Evolutionary conservation across 306 rosid genomes (phyloP).

Genomic region (Quercus alba): DNA sequence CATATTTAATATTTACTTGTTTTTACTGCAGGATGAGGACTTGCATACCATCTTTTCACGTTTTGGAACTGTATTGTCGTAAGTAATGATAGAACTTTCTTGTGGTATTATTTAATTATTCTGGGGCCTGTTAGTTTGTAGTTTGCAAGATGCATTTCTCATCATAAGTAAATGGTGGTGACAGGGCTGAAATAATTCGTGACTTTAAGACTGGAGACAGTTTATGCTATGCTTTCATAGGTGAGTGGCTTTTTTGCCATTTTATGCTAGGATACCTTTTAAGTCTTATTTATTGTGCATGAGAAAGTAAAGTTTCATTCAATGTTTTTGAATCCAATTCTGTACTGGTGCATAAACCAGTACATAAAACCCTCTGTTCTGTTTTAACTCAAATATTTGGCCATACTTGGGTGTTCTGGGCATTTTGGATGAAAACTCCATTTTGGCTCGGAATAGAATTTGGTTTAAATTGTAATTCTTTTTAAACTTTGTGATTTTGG

Average conservation of each 20-base stretch:
- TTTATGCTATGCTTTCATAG: conserved; percentile 90
- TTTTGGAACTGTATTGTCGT: conserved; percentile 80
- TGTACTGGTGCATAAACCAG: no score
- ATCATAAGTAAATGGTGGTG: conserved; percentile 34
- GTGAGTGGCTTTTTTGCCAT: conserved; percentile 43
- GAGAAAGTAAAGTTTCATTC: neutral
- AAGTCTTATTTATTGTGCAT: neutral
- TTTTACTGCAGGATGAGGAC: conserved; percentile 77
- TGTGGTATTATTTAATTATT: conserved; percentile 16
- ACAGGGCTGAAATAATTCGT: conserved; percentile 92
- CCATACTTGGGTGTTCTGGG: no score
- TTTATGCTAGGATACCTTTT: neutral
- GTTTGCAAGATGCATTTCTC: conserved; percentile 18
- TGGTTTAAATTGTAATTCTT: no score
- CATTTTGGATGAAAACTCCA: no score
- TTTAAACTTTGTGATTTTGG: no score
- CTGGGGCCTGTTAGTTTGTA: neutral
- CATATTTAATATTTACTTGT: neutral
- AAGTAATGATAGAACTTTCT: conserved; percentile 38
- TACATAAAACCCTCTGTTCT: no score
- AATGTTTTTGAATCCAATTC: neutral
- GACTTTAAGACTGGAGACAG: conserved; percentile 93
- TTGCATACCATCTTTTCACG: conserved; percentile 92
- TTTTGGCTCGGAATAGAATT: no score
- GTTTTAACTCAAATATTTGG: no score